These are phyloP conservation scores for Trichoderma oligosporum DNA, from an alignment of 2,329 filamentous ascomycete genomes.

Conservation along the genomic window DNA sequence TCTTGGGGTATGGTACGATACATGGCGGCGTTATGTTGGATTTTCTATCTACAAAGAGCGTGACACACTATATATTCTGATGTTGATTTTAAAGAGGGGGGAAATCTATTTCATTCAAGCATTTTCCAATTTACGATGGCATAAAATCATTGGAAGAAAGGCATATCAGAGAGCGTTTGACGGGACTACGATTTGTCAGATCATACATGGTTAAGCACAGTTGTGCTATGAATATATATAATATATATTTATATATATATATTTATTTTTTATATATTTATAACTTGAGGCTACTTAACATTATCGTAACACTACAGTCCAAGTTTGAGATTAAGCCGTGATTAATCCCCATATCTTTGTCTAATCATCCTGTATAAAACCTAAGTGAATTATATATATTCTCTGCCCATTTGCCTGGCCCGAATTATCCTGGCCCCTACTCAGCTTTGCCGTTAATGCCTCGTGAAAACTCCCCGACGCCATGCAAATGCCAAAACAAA, in stretches of 20 bases:
- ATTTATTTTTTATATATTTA: not conserved
- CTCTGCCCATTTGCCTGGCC: not conserved
- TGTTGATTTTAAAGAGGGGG: too few relatives aligned
- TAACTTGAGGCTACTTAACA: too few relatives aligned
- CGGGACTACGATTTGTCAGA: not conserved
- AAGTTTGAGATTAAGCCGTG: too few relatives aligned
- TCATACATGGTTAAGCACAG: not conserved
- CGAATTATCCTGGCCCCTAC: not conserved
- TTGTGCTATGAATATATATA: not conserved
- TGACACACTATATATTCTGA: too few relatives aligned
- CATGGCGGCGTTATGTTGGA: constrained; percentile 27
- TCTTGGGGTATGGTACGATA: constrained; percentile 26
- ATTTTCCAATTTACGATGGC: too few relatives aligned
- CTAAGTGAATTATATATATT: too few relatives aligned
- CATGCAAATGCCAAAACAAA: not conserved
- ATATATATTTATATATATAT: not conserved
- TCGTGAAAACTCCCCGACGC: not conserved
- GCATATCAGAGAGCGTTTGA: not conserved
- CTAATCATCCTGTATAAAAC: too few relatives aligned
- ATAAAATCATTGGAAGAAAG: too few relatives aligned
- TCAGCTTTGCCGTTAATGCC: not conserved
- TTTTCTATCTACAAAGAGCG: not conserved
- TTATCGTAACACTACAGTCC: too few relatives aligned
- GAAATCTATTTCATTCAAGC: too few relatives aligned
- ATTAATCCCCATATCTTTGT: too few relatives aligned